Base-by-base conservation (phyloP, 2,329 filamentous ascomycete genomes). In the Paracoccidioides lutzii region DNA sequence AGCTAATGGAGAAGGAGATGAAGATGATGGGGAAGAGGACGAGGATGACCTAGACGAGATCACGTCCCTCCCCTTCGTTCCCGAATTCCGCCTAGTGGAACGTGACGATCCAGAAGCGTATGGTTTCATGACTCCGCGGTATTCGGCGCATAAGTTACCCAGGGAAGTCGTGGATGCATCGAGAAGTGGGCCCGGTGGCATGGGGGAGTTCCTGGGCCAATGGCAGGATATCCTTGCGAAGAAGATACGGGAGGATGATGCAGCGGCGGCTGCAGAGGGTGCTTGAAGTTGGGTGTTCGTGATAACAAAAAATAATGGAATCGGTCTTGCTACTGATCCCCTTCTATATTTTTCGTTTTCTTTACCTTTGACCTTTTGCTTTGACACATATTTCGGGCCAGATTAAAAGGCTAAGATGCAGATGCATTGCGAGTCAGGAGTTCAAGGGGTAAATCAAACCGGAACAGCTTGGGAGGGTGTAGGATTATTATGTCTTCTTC, bases 131-230 rank as follows among this genome's bases (percentile, higher is more conserved):
- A 86, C 87, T 4, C 81, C 89, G 1, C 87, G 91, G 65, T 97
- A 95, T 70, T 95, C 90, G 59, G 91, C 93, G 3, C 91, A 97
- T 67, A 98, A 97, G 72, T 74, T 98, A 63, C 93, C 93, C 0
- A 90, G 85, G 69, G 93, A 98, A 63, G 89, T 97, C 2, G 90
- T 96, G 1, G 81, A 84, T 65, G 82, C 81, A 2, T 80, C 78
- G 35, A 72, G 76, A 22, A 79, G 79, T 0, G 86, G 87, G 3
- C 82, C 87, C 55, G 87, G 86, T 3, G 86, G 85, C 0, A 78
- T 97, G 74, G 79, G 84, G 58, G 90, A 95, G 71, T 90, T 93
- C 72, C 82, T 87, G 59, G 78, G 79, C 61, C 80, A 84, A 66
- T 91, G 87, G 88, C 83, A 82, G 65, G 78, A 84, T 43, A 76